Base-by-base conservation (phyloP, 192 early-diverging fungal species). In the Spizellomyces sp. region DNA sequence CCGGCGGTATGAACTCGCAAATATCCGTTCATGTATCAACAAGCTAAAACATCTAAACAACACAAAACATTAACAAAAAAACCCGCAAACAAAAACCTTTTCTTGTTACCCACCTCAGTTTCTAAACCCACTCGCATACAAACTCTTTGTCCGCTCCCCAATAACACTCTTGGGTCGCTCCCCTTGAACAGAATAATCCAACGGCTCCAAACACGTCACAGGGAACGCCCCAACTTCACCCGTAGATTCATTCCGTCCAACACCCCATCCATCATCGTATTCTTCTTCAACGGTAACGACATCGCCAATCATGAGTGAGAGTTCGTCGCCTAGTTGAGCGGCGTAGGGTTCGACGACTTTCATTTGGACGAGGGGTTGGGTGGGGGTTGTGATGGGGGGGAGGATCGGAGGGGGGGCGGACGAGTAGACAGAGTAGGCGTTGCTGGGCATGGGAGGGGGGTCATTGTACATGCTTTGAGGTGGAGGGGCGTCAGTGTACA, bases 211-310 rank as follows among this genome's bases (percentile, higher is more conserved):
- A 50, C 79, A 80, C 15, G 70, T 50, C 10, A 77, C 43, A 41
- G 79, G 79, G 56, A 76, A 71, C 9, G 71, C 71, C 21, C 79
- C 79, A 42, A 74, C 45, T 41, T 60, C 52, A 45, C 75, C 74
- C 4, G 64, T 76, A 45, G 75, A 46, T 44, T 76, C 75, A 45
- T 80, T 80, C 22, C 61, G 47, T 4, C 75, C 79, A 42, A 69
- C 56, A 8, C 61, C 74, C 79, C 79, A 80, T 4, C 66, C 76
- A 73, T 77, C 76, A 54, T 77, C 76, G 64, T 62, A 77, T 59
- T 63, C 61, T 59, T 73, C 65, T 9, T 73, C 58, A 4, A 77
- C 62, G 21, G 46, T 50, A n/a, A 77, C 55, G 7, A 73, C 47
- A 54, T 77, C 76, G 8, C 76, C 76, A 45, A 66, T 36, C 5